Evolutionary conservation across 1,284 basidiomycete species (phyloP), one percentile per base, ranked within the genome.

Genomic region (Apiotrichum gracile): DNA sequence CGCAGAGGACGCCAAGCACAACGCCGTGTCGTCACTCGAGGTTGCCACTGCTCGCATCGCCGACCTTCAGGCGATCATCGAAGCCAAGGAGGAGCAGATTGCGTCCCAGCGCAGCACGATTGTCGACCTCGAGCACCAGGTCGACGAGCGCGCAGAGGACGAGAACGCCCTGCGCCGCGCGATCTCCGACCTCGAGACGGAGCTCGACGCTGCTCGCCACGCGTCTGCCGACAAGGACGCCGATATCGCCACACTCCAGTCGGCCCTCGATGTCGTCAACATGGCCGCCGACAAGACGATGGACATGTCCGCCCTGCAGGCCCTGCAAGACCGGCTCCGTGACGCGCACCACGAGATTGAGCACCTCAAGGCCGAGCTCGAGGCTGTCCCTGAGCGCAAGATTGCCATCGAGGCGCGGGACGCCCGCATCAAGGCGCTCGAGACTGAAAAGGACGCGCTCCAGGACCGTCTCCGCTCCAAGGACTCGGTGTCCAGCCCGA

Each of bases 321-420:
- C 66, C 0, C 77, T 93, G 39, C 87, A 92, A 68, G 78, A 79
- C 7, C 86, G 91, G 58, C 80, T 93, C 24, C 86, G 89, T 57
- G 81, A 83, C 2, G 90, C 91, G 0, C 81, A 88, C 66, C 82
- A 79, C 63, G 88, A 92, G 69, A 87, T 91, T 54, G 86, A 85
- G 0, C 80, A 83, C 19, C 76, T 94, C 42, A 83, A 82, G 46
- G 79, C 82, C 1, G 71, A 87, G 44, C 76, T 91, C 24, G 79
- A 52, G 0, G 58, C 63, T 2, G 54, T 64, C 0, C 71, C 70
- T 1, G 63, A 64, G 40, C 66, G 63, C 19, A 61, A 68, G 40
- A 61, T 66, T 1, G 59, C 65, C 0, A 40, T 73, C 19, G 68
- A 70, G 19, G 47, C 65, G 1, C 61, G 66, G 13, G 66, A 75